Percentiles rank a stretch among this genome's conserved stretches.
Evolutionary conservation across 805 yeast species (phyloP).

Genomic region (Candida xyloterini): DNA sequence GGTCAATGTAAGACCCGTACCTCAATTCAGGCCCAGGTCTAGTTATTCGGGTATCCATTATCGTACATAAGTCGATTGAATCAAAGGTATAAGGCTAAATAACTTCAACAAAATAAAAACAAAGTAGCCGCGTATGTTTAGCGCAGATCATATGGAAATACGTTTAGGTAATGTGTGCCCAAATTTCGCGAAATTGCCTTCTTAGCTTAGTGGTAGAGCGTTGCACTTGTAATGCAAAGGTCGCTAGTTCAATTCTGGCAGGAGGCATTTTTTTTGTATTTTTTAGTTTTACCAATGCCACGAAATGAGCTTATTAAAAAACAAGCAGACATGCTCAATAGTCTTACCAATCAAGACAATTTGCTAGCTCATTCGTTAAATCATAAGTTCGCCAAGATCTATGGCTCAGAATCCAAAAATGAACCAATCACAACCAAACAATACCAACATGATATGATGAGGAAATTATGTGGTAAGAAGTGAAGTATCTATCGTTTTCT

Average conservation of each 20-base stretch:
- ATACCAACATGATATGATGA: slow-evolving; percentile 15
- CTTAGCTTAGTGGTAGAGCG: slow-evolving; percentile 99
- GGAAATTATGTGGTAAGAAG: slow-evolving; percentile 16
- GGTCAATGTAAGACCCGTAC: slow-evolving; percentile 3
- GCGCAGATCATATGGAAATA: background rate
- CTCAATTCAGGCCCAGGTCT: slow-evolving; percentile 2
- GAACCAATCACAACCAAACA: slow-evolving; percentile 15
- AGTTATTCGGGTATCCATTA: slow-evolving; percentile 7
- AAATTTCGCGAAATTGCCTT: slow-evolving; percentile 48
- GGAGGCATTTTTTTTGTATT: slow-evolving; percentile 47
- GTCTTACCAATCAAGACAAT: slow-evolving; percentile 18
- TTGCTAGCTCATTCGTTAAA: slow-evolving; percentile 18
- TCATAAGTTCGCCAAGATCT: slow-evolving; percentile 17
- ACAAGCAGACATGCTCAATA: slow-evolving; percentile 16
- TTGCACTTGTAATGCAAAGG: slow-evolving; percentile 99
- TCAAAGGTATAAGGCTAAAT: background rate
- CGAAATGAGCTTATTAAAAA: slow-evolving; percentile 8
- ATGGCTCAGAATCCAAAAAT: slow-evolving; percentile 1
- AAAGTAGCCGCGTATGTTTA: slow-evolving; percentile 5
- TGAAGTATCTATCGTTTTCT: slow-evolving; percentile 5
- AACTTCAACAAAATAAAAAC: slow-evolving; percentile 4
- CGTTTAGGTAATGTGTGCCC: background rate
- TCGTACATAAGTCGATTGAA: background rate
- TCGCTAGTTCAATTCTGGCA: slow-evolving; percentile 93
- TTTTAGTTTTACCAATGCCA: slow-evolving; percentile 9